Conservation (phyloP, 139 green algal species). For the Zygnema cylindricum region DNA sequence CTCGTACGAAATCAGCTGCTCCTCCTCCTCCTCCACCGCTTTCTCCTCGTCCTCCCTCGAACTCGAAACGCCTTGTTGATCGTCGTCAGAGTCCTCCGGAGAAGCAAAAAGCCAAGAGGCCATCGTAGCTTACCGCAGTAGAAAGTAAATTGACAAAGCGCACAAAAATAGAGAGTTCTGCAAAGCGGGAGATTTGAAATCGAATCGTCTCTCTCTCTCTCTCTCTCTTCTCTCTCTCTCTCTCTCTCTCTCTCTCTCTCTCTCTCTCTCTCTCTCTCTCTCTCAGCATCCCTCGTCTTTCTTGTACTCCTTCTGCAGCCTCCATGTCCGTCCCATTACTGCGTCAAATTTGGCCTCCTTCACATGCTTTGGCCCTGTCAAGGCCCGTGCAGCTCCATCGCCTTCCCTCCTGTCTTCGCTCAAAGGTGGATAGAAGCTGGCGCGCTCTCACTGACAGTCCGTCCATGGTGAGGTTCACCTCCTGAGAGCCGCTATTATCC, state of each 20-base stretch:
- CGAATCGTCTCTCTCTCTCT: too few relatives aligned
- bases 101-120: too few relatives aligned
- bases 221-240: neutral
- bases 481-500: too few relatives aligned
- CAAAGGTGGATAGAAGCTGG: neutral
- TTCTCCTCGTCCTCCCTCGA: too few relatives aligned
- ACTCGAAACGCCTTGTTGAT: too few relatives aligned
- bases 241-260: neutral
- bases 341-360: neutral
- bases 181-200: too few relatives aligned
- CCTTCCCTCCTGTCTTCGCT: neutral
- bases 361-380: neutral
- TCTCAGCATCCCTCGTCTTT: neutral
- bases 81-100: too few relatives aligned
- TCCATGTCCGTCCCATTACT: neutral
- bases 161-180: too few relatives aligned
- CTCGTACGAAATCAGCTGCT: neutral
- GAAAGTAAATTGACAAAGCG: too few relatives aligned
- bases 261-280: neutral
- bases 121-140: too few relatives aligned
- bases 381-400: neutral
- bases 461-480: neutral
- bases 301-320: neutral
- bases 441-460: neutral
- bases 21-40: neutral